Percentiles rank a stretch among this genome's conserved stretches.
Conservation (phyloP, 805 yeast species). For the Ogataea wickerhamii region DNA sequence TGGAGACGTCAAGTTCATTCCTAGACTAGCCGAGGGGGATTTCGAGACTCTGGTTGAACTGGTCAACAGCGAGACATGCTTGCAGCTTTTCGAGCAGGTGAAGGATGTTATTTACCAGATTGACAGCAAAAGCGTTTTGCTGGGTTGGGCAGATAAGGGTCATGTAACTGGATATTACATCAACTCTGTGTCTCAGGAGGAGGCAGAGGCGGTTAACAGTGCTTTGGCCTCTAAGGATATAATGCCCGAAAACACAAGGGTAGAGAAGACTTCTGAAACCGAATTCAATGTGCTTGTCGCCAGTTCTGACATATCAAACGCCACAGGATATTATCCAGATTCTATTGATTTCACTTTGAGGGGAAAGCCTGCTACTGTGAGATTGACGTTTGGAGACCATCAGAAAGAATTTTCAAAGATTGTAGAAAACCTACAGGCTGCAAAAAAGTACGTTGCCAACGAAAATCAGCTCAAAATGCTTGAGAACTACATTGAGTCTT, state of each 20-base stretch:
- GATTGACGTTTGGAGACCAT: constrained; percentile 77
- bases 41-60: constrained; percentile 48
- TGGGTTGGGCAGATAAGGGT: constrained; percentile 79
- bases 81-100: constrained; percentile 40
- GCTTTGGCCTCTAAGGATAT: constrained; percentile 61
- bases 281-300: constrained; percentile 66
- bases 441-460: constrained; percentile 65
- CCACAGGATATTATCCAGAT: constrained; percentile 56
- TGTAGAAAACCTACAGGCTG: constrained; percentile 51
- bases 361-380: constrained; percentile 40
- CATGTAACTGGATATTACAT: constrained; percentile 74
- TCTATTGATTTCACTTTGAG: constrained; percentile 36
- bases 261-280: constrained; percentile 48
- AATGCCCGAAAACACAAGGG: constrained; percentile 78
- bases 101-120: constrained; percentile 48
- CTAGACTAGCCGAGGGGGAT: constrained; percentile 47
- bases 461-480: constrained; percentile 68
- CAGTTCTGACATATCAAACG: constrained; percentile 49
- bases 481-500: constrained; percentile 61
- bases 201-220: constrained; percentile 63
- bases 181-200: constrained; percentile 50
- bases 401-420: constrained; percentile 58
- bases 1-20: constrained; percentile 86
- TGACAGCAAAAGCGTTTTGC: constrained; percentile 45
- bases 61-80: constrained; percentile 33